Percentiles rank a stretch among this genome's conserved stretches.
phyloP scores from a whole-genome alignment of 352 stramenopile species.

The Plasmopara viticola region DNA sequence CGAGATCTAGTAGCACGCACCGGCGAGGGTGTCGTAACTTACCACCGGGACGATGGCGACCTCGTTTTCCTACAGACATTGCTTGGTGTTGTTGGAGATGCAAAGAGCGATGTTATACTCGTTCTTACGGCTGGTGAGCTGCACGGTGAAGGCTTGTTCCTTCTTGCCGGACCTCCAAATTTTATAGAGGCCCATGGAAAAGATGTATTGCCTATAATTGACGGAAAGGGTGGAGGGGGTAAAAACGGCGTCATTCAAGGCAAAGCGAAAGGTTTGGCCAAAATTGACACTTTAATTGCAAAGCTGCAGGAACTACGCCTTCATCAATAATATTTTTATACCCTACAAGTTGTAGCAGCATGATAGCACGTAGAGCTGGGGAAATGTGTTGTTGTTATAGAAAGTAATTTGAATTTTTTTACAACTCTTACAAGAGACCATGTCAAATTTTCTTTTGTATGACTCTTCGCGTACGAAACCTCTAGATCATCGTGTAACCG shows the following conservation, averaged over 20 bases:
- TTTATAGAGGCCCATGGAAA: slow-evolving; percentile 54
- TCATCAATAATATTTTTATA: slow-evolving; percentile 13
- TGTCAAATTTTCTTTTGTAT: neutral
- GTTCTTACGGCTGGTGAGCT: slow-evolving; percentile 49
- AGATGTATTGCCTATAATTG: slow-evolving; percentile 49
- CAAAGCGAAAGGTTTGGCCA: slow-evolving; percentile 56
- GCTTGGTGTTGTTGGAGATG: slow-evolving; percentile 36
- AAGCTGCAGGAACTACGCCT: slow-evolving; percentile 42
- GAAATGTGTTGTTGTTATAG: neutral
- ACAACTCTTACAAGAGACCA: neutral
- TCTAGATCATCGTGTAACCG: slow-evolving; percentile 42
- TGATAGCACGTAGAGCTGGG: neutral
- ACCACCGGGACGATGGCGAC: slow-evolving; percentile 55
- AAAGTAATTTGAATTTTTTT: too few relatives aligned
- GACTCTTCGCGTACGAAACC: too few relatives aligned
- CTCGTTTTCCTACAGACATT: slow-evolving; percentile 68
- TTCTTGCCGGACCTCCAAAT: slow-evolving; percentile 51
- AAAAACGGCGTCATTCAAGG: slow-evolving; percentile 75
- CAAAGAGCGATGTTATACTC: slow-evolving; percentile 31
- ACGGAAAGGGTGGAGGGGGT: slow-evolving; percentile 66
- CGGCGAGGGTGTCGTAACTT: slow-evolving; percentile 33
- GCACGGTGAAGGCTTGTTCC: slow-evolving; percentile 51
- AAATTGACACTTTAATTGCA: slow-evolving; percentile 36
- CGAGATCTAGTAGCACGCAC: slow-evolving; percentile 32
- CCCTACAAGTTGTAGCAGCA: neutral